Evolutionary conservation across 2,329 filamentous ascomycete species (phyloP), one percentile per base, ranked within the genome.

Genomic region (Aspergillus transmontanensis): DNA sequence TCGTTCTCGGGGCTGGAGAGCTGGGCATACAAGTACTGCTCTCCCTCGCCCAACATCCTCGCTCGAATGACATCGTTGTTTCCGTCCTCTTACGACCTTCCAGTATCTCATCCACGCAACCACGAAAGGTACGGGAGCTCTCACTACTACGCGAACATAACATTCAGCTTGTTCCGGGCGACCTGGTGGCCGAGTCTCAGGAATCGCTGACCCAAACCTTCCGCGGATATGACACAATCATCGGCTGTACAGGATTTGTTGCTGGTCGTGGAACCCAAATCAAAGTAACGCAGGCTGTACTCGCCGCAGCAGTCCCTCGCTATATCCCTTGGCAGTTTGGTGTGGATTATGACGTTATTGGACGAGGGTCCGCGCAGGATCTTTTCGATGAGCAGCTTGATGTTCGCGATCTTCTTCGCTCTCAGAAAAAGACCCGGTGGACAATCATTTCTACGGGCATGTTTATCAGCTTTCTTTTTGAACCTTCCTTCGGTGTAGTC

Each of bases 251-350:
- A 1, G 89, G 89, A 30, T 89, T 90, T 75, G 81, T 81, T 0
- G 77, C 85, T 0, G 82, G 85, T 0, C 60, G 81, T 0, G 86
- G 85, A 1, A 86, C 83, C 0, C 85, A 91, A 70, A 65, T 81
- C 1, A 89, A 89, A 68, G 77, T 91, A 21, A 76, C 85, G 0
- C 70, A 79, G 12, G 88, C 89, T 0, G 85, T 83, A 0, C 75
- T 91, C 0, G 73, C 75, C 12, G 87, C 85, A 0, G 75, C 78
- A 0, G 82, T 84, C 67, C 75, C 64, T 16, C 78, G 85, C 0
- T 92, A 84, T 71, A 82, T 92, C 21, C 89, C 90, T 0, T 92
- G 90, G 90, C 89, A 92, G 73, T 92, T 89, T 72, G 90, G 90
- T 0, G 85, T 91, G 28, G 87, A 92, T 71, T 92, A 92, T 75